Base-by-base conservation (phyloP, 306 rosid species). In the Fragaria nilgerrensis region DNA sequence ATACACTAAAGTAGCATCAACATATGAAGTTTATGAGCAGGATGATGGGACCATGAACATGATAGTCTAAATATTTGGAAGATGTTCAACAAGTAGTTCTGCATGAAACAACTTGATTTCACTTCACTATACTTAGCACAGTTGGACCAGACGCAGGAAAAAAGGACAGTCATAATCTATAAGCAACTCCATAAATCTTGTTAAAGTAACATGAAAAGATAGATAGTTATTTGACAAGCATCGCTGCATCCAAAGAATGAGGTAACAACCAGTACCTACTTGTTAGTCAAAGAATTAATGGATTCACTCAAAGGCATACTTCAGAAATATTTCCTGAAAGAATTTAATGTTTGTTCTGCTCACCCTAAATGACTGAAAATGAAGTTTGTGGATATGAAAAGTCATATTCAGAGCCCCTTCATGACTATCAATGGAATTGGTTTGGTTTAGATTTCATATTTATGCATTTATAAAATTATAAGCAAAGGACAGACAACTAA, bases 381-480 rank as follows among this genome's bases (percentile, higher is more conserved):
- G 19, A 64, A 20, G 2, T 23, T 68, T n/a, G 55, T 27, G 69
- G 44, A 52, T 53, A 39, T 23, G 20, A 25, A 16, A 43, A 52
- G 19, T 45, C 76, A 65, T 41, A 39, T 32, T 36, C 45, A 16
- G 47, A 34, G 34, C 45, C 39, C 59, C 68, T 41, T 55, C 76
- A 72, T 27, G 58, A 13, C 10, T 52, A 15, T 36, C 15, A n/a
- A 16, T 20, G 39, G 14, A n/a, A 73, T 43, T 73, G 47, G 49
- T 39, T 15, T 73, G 53, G 39, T 56, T 64, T 53, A 53, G n/a
- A 72, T 55, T 36, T 43, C 47, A 66, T 43, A 23, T 49, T 3
- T 12, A 72, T 66, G 75, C 71, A 72, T 15, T 27, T 72, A 49
- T 65, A 64, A 48, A 72, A 9, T 27, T 72, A 49, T 65, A 64